Evolutionary conservation across 495 filamentous ascomycete species (phyloP), one percentile per base, ranked within the genome.

Genomic region (Talaromyces stipitatus): DNA sequence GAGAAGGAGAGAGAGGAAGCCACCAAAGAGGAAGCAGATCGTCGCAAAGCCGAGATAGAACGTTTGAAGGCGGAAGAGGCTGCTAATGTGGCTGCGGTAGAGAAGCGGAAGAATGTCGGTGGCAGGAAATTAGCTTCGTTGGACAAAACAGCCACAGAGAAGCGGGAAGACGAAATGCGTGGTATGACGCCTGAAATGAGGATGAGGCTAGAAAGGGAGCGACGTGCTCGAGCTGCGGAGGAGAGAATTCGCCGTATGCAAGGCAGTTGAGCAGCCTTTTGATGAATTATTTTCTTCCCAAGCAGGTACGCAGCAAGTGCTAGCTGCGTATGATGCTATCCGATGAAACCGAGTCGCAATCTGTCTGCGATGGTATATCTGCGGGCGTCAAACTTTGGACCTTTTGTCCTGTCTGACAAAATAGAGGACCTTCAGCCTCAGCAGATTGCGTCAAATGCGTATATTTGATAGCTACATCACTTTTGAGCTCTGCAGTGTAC

Each of bases 101-200:
- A 50, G 45, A 60, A 62, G 47, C 80, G 72, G 0, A 77, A 61
- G 60, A 72, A 64, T 47, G 62, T 69, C 45, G 74, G 69, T 62
- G 80, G 74, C 29, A 75, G 78, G 30, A 64, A 78, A 16, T 60
- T 88, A 18, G 80, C 68, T 64, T 71, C 64, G 22, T 67, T 80
- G 33, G 80, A 80, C 54, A 90, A 86, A 72, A 85, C 85, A 2
- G 84, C 82, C 1, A 79, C 85, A 56, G 87, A 95, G 66, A 85
- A 79, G 67, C 81, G 90, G 58, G 86, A 88, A 62, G 89, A 95
- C 66, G 90, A 95, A 65, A 84, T 78, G 57, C 80, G 88, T 62
- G 91, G 91, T 0, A 80, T 96, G 80, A 91, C 87, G 14, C 82
- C 88, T 2, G 90, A 96, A 74, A 88, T 88, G 82, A 81, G 82